A percentile compares a stretch with the other conserved stretches of the same genome.
Conservation (phyloP, 208 protist species). For the Crithidia sp. region DNA sequence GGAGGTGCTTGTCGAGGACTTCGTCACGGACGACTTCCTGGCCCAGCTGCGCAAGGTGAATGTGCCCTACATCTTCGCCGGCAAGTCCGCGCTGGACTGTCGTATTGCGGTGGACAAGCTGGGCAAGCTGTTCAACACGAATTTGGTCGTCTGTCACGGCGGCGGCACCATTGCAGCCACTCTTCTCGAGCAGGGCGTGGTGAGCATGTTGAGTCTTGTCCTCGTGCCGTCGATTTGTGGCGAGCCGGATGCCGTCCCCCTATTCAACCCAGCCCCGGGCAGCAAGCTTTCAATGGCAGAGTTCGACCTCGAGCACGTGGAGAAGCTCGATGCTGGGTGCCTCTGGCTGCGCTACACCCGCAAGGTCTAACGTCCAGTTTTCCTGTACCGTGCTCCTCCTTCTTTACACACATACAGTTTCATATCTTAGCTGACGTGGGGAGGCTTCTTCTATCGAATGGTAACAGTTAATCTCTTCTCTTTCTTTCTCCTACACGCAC, state of each 20-base stretch:
- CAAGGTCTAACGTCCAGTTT: neutral
- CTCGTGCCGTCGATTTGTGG: slow-evolving; percentile 18
- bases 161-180: slow-evolving; percentile 26
- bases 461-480: no score
- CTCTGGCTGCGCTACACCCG: slow-evolving; percentile 28
- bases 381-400: no score
- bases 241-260: slow-evolving; percentile 11
- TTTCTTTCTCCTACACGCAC: no score
- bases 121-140: slow-evolving; percentile 16
- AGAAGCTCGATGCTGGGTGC: slow-evolving; percentile 31
- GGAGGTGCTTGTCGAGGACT: slow-evolving; percentile 29
- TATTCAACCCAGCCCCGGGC: slow-evolving; percentile 16
- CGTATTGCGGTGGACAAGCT: slow-evolving; percentile 21
- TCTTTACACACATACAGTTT: no score
- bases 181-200: slow-evolving; percentile 20
- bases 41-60: slow-evolving; percentile 21
- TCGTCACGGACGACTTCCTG: slow-evolving; percentile 26
- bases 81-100: slow-evolving; percentile 29
- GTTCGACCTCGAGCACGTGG: slow-evolving; percentile 15
- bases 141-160: slow-evolving; percentile 25
- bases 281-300: slow-evolving; percentile 7
- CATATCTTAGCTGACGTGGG: no score
- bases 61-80: slow-evolving; percentile 39
- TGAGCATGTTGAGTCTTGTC: slow-evolving; percentile 25
- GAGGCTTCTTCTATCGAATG: no score